phyloP scores from a whole-genome alignment of 768 basidiomycete genomes.

The Tricholoma terreum region DNA sequence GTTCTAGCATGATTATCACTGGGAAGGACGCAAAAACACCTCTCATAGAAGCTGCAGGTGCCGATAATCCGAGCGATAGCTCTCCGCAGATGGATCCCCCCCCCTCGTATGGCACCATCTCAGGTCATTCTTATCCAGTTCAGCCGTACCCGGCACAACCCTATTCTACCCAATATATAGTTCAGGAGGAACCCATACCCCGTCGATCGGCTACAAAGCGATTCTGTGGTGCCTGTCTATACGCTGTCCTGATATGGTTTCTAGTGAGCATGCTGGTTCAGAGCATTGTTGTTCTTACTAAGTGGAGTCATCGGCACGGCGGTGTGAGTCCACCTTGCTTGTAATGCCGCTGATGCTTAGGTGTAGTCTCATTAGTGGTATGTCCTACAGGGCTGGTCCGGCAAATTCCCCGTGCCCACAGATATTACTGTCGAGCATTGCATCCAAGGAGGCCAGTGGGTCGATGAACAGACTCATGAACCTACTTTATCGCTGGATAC shows the following conservation, averaged over 20 bases:
- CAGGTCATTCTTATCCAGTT: no score
- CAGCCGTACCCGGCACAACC: conserved; percentile 5
- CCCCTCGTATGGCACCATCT: conserved; percentile 9
- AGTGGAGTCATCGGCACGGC: conserved; percentile 2
- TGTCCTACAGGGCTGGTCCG: conserved; percentile 8
- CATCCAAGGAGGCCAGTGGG: conserved; percentile 3
- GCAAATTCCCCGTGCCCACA: conserved; percentile 14
- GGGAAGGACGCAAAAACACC: conserved; percentile 10
- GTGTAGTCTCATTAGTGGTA: background rate
- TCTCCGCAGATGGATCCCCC: conserved; percentile 3
- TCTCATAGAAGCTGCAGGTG: background rate
- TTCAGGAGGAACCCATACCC: conserved; percentile 1
- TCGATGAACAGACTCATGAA: background rate
- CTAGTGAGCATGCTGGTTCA: conserved; percentile 13
- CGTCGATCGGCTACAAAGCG: conserved; percentile 16
- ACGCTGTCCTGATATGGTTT: conserved; percentile 21
- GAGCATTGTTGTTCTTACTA: conserved; percentile 17
- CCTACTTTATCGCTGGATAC: background rate
- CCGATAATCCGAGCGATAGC: background rate
- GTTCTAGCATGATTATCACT: conserved; percentile 12
- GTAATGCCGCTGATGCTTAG: background rate
- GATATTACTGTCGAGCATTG: conserved; percentile 12
- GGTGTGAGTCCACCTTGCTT: conserved; percentile 1
- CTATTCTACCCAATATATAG: conserved; percentile 2
- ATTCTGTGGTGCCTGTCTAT: conserved; percentile 20